Conservation (phyloP, 495 filamentous ascomycete species). For the Aspergillus leporis region DNA sequence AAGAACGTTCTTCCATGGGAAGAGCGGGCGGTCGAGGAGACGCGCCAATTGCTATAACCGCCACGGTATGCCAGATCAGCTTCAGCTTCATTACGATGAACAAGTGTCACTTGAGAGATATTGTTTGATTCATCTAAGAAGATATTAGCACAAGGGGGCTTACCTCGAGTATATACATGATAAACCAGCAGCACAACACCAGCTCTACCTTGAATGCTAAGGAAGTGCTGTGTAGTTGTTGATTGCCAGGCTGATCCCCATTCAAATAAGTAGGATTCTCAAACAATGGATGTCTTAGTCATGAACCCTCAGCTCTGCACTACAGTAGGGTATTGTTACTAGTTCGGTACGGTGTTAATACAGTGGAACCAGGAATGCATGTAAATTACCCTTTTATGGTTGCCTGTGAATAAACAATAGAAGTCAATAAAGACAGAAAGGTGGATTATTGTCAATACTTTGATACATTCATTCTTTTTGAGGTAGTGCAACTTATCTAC, state of each 20-base stretch:
- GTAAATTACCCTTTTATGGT: neutral
- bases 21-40: conserved; percentile 84
- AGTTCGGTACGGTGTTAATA: neutral
- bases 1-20: conserved; percentile 97
- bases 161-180: conserved; percentile 50
- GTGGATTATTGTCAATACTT: too few relatives aligned
- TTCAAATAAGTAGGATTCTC: neutral
- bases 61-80: conserved; percentile 16
- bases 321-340: too few relatives aligned
- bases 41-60: conserved; percentile 72
- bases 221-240: conserved; percentile 33
- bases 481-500: too few relatives aligned
- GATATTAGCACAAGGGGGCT: conserved; percentile 10
- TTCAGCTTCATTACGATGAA: neutral
- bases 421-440: neutral
- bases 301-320: neutral
- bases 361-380: neutral
- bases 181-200: conserved; percentile 28
- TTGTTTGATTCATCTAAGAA: neutral
- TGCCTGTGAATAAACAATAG: neutral
- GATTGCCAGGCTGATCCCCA: conserved; percentile 10
- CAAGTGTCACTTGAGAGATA: neutral
- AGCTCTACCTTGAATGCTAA: conserved; percentile 16
- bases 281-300: conserved; percentile 1
- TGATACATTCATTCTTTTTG: too few relatives aligned